Evolutionary conservation across 2,329 filamentous ascomycete species (phyloP).

Genomic region (Trichophyton rubrum): DNA sequence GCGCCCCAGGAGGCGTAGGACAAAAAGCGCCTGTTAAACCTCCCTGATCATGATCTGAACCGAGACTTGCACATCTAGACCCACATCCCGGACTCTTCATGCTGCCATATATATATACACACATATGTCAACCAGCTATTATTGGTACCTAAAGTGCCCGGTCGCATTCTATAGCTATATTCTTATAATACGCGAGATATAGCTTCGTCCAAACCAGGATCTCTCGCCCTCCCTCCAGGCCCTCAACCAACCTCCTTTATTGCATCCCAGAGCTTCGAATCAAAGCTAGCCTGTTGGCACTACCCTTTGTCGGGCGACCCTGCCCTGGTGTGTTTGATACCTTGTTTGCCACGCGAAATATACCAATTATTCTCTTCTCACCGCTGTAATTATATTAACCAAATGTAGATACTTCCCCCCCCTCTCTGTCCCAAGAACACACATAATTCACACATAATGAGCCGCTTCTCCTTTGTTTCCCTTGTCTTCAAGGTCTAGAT

Average conservation of each 20-base stretch:
- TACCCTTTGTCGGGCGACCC: constrained; percentile 3
- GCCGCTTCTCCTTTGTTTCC: neutral
- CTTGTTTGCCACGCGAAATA: constrained; percentile 3
- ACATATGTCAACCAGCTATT: neutral
- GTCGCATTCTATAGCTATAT: neutral
- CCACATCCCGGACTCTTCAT: neutral
- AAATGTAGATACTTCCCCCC: neutral
- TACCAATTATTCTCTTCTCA: neutral
- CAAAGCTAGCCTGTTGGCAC: neutral
- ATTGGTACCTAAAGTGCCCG: neutral
- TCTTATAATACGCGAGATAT: neutral
- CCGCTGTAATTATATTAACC: neutral
- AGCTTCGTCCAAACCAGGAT: neutral
- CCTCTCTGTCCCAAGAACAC: neutral
- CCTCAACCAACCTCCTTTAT: neutral
- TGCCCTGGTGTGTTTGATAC: neutral
- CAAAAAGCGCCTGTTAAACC: neutral
- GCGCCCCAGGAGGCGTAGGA: neutral
- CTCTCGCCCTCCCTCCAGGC: neutral
- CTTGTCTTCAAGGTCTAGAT: neutral
- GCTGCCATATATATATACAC: neutral
- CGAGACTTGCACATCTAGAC: neutral
- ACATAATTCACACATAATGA: neutral
- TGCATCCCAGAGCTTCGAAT: neutral
- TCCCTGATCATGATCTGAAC: neutral